Evolutionary conservation across 2,329 filamentous ascomycete genomes (phyloP).

Genomic region (Ascosphaera acerosa): DNA sequence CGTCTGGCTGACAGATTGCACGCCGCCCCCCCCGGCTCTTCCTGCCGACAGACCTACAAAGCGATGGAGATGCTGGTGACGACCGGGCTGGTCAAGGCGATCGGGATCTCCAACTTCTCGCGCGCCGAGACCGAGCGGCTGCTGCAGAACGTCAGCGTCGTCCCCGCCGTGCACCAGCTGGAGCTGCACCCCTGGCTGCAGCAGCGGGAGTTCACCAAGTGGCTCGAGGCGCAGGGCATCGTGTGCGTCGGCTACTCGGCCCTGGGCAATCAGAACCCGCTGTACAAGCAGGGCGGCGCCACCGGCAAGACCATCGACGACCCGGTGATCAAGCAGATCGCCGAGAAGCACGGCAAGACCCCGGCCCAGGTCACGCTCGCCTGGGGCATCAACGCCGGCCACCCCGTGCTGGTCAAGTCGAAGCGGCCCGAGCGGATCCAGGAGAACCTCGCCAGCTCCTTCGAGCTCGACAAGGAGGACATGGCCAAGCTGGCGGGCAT

Average conservation of each 20-base stretch:
- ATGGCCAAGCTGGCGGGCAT: conserved; percentile 28
- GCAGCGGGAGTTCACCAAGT: conserved; percentile 24
- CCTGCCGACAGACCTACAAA: conserved; percentile 33
- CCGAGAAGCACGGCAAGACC: conserved; percentile 26
- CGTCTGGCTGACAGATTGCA: neutral
- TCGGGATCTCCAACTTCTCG: conserved; percentile 29
- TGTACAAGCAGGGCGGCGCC: conserved; percentile 21
- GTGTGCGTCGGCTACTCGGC: conserved; percentile 30
- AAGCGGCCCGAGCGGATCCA: conserved; percentile 21
- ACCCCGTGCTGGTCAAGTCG: conserved; percentile 28
- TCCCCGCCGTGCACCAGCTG: conserved; percentile 26
- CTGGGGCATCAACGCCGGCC: conserved; percentile 27
- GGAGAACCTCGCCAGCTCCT: conserved; percentile 25
- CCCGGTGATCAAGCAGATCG: conserved; percentile 24
- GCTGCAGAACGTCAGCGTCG: conserved; percentile 12
- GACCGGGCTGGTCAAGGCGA: conserved; percentile 36
- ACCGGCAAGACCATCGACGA: conserved; percentile 27
- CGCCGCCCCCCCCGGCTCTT: too few species aligned
- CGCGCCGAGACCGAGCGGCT: conserved; percentile 5
- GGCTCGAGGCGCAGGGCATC: conserved; percentile 25
- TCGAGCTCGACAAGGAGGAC: conserved; percentile 32
- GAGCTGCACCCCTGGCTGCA: conserved; percentile 29
- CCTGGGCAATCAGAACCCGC: conserved; percentile 28
- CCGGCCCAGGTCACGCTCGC: conserved; percentile 28
- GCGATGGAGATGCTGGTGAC: conserved; percentile 32